Conservation (phyloP, 2,329 filamentous ascomycete genomes). For the Ambrosiella xylebori region DNA sequence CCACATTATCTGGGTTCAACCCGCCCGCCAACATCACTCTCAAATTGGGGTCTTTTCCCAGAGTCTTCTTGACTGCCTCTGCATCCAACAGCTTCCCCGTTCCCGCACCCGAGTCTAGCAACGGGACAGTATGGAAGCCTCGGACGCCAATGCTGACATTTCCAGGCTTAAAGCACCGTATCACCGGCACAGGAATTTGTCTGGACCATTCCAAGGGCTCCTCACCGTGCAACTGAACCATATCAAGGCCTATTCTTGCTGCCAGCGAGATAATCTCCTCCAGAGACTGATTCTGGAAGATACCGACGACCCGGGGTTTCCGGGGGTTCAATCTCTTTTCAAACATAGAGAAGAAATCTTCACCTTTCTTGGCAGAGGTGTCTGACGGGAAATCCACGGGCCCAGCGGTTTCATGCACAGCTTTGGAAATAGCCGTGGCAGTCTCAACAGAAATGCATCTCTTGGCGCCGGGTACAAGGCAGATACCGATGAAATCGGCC, state of each 20-base stretch:
- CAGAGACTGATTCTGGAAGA: conserved; percentile 83
- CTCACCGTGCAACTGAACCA: conserved; percentile 82
- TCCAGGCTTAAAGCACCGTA: conserved; percentile 66
- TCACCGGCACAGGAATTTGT: conserved; percentile 80
- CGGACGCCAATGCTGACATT: conserved; percentile 54
- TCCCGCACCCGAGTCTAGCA: conserved; percentile 76
- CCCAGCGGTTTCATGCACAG: conserved; percentile 38
- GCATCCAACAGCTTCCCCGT: conserved; percentile 65
- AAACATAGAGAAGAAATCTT: conserved; percentile 57
- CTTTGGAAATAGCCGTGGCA: conserved; percentile 63
- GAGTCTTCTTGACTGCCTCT: conserved; percentile 45
- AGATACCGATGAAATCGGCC: conserved; percentile 86
- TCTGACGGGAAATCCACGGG: conserved; percentile 16
- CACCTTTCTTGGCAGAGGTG: conserved; percentile 21
- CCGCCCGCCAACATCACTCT: conserved; percentile 73
- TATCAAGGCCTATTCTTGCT: conserved; percentile 57
- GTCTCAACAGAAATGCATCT: conserved; percentile 65
- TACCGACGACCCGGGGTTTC: conserved; percentile 68
- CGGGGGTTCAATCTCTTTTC: conserved; percentile 31
- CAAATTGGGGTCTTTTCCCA: conserved; percentile 53
- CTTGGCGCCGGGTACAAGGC: conserved; percentile 65
- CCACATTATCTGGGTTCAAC: conserved; percentile 62
- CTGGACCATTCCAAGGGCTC: conserved; percentile 86
- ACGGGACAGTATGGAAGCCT: conserved; percentile 66
- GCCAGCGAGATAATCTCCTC: conserved; percentile 67